phyloP scores from a whole-genome alignment of 2,329 filamentous ascomycete genomes.

The Hypoxylon sp. region DNA sequence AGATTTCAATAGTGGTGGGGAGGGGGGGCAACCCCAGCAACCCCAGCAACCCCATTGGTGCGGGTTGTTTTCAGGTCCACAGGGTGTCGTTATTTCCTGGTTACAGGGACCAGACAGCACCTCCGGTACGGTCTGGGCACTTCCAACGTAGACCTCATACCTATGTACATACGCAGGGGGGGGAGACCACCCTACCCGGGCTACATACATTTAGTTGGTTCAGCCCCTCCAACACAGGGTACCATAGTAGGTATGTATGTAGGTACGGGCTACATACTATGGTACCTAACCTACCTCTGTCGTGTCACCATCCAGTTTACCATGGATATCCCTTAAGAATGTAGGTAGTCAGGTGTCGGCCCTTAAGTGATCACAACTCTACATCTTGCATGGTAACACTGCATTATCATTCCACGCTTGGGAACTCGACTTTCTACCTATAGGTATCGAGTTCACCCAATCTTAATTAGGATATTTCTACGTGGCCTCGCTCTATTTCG shows the following conservation, averaged over 20 bases:
- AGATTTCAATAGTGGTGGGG: neutral
- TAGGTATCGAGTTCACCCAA: neutral
- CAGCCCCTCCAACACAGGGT: too few species aligned
- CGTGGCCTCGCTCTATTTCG: slow-evolving; percentile 54
- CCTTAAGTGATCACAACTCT: slow-evolving; percentile 22
- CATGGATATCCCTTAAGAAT: slow-evolving; percentile 1
- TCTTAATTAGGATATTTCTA: neutral
- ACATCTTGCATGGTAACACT: slow-evolving; percentile 24
- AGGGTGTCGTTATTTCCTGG: too few species aligned
- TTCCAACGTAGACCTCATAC: too few species aligned
- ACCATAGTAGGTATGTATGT: too few species aligned
- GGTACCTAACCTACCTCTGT: too few species aligned
- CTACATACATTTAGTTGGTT: too few species aligned
- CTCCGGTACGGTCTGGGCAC: too few species aligned
- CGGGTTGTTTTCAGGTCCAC: neutral
- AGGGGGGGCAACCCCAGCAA: too few species aligned
- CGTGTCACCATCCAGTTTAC: slow-evolving; percentile 2
- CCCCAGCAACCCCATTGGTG: neutral
- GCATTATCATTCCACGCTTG: slow-evolving; percentile 2
- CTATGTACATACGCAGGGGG: too few species aligned
- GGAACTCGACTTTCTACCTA: neutral
- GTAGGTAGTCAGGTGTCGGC: slow-evolving; percentile 9
- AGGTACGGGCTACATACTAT: too few species aligned
- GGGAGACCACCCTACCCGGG: too few species aligned
- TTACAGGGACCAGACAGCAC: too few species aligned